Base-by-base conservation (phyloP, 1,139 yeast genomes). In the Kazachstania sp. region DNA sequence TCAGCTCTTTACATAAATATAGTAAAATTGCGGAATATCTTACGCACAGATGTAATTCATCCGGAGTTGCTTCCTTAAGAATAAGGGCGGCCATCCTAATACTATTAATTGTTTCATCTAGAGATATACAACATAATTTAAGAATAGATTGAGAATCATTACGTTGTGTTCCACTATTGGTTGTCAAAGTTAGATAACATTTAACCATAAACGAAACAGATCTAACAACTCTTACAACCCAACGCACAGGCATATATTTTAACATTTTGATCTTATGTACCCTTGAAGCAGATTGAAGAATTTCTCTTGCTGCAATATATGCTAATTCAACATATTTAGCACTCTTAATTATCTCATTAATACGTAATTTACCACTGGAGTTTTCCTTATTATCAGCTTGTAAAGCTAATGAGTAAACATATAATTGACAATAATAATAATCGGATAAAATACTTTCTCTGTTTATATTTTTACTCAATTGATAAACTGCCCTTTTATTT, bases 181-280 rank as follows among this genome's bases (percentile, higher is more conserved):
- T 58, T 49, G 86, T 79, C 39, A 83, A 71, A 0, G 88, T 81
- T 47, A 84, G 66, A 57, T 84, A 83, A 60, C 95, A 85, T 63
- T 88, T 88, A 11, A 90, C 95, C 47, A 90, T 76, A 61, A 88
- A 90, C 2, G 95, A 94, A 6, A 87, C 90, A 0, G 96, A 88
- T 56, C 94, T 77, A n/a, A 90, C 90, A 35, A 87, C 79, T 50
- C 95, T 72, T 1, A 88, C 84, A 4, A 85, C 81, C 95, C 96
- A 88, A 53, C 96, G 71, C 13, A 87, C 90, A 0, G 97, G 96
- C 80, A 90, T 86, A 59, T 76, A 84, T 51, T 81, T 71, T 46
- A 86, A 68, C 70, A 82, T 69, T 52, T 77, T 78, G 51, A 83
- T 69, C 51, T 73, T 72, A 58, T 83, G 87, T 2, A 86, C 81